Conservation (phyloP, 306 rosid genomes). For the Fragaria vesca region DNA sequence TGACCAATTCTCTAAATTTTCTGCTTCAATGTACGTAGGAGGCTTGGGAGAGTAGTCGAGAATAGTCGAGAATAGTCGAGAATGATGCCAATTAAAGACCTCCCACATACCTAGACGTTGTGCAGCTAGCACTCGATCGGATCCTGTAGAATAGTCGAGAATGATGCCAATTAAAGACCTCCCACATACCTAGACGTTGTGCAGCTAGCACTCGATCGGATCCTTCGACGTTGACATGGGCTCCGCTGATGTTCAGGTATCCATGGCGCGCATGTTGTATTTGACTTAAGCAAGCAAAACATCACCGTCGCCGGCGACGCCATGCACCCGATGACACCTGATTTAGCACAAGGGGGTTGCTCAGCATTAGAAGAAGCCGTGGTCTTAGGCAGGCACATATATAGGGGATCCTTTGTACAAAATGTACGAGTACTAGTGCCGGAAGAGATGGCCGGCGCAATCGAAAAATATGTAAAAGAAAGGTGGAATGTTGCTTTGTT, state of each 20-base stretch:
- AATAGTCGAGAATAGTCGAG: too few relatives aligned
- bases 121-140: too few relatives aligned
- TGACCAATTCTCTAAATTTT: too few relatives aligned
- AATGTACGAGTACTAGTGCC: not conserved
- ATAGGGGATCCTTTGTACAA: too few relatives aligned
- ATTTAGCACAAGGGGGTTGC: constrained; percentile 20
- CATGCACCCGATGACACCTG: constrained; percentile 37
- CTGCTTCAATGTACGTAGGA: too few relatives aligned
- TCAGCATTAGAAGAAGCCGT: constrained; percentile 24
- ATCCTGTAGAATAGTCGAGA: too few relatives aligned
- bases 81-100: not conserved
- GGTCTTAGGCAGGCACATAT: not conserved
- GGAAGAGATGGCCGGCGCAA: not conserved
- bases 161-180: not conserved
- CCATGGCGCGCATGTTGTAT: constrained; percentile 15
- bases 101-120: too few relatives aligned
- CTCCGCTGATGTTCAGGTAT: constrained; percentile 10
- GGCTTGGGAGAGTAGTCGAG: too few relatives aligned
- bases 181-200: too few relatives aligned
- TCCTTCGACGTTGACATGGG: constrained; percentile 20
- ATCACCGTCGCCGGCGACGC: constrained; percentile 26
- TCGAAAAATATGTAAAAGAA: not conserved
- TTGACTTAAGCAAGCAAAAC: not conserved
- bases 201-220: not conserved
- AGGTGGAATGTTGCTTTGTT: not conserved